Conservation (phyloP, 2,329 filamentous ascomycete species). For the Arthrobotrys entomopaga region DNA sequence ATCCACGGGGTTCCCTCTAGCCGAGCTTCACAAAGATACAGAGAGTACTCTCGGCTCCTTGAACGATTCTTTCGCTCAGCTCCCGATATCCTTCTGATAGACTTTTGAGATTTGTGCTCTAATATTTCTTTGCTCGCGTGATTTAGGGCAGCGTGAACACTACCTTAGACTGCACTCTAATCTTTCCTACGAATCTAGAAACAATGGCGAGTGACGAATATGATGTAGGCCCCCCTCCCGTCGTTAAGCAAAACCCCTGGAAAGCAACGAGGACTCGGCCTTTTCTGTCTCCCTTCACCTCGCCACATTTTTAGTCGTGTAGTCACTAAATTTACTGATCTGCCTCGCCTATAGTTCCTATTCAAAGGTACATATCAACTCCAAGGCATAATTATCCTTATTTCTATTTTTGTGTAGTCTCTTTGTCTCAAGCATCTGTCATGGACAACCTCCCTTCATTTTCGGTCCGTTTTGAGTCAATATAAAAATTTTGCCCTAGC, state of each 20-base stretch:
- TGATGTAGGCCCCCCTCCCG: slow-evolving; percentile 78
- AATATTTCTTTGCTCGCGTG: slow-evolving; percentile 1
- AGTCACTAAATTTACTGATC: slow-evolving; percentile 16
- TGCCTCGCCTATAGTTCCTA: slow-evolving; percentile 75
- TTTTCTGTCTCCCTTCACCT: background rate
- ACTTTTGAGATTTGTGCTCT: background rate
- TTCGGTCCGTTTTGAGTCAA: no score
- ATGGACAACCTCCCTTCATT: no score
- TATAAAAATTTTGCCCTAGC: no score
- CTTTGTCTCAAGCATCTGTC: no score
- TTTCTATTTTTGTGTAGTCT: no score
- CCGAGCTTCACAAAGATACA: no score
- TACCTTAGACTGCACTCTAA: background rate
- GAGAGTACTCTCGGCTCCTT: no score
- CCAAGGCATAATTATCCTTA: no score
- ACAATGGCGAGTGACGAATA: slow-evolving; percentile 99
- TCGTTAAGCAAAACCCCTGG: slow-evolving; percentile 20
- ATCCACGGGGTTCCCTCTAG: no score
- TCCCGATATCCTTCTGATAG: background rate
- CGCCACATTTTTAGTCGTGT: background rate
- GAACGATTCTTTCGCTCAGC: background rate
- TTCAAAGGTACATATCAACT: slow-evolving; percentile 81
- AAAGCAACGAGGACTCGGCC: background rate
- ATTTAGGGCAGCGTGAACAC: slow-evolving; percentile 14
- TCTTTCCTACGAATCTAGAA: slow-evolving; percentile 37